Conservation (phyloP, 2,329 filamentous ascomycete genomes). For the Didymellaceae sp. region DNA sequence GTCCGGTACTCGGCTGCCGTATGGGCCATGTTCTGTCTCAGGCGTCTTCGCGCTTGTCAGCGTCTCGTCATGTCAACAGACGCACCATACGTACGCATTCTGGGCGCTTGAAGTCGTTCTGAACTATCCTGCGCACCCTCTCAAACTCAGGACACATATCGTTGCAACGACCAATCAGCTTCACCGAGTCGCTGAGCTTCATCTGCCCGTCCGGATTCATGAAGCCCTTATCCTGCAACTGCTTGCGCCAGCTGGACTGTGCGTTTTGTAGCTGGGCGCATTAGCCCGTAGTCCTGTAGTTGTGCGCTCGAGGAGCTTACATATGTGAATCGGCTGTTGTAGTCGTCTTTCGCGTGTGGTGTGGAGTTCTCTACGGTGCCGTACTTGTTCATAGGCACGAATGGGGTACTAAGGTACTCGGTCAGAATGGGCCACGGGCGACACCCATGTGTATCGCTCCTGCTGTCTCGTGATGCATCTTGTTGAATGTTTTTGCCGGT, state of each 20-base stretch:
- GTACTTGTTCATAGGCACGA: slow-evolving; percentile 6
- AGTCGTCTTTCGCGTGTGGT: slow-evolving; percentile 32
- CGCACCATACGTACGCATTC: slow-evolving; percentile 59
- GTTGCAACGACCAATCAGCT: slow-evolving; percentile 65
- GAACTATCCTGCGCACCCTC: slow-evolving; percentile 65
- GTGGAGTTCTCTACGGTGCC: slow-evolving; percentile 26
- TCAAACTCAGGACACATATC: slow-evolving; percentile 71
- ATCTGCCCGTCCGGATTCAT: slow-evolving; percentile 65
- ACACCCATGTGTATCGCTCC: slow-evolving; percentile 11
- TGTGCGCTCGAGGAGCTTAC: slow-evolving; percentile 22
- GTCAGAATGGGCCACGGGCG: slow-evolving; percentile 35
- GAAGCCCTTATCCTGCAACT: slow-evolving; percentile 40
- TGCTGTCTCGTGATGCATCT: slow-evolving; percentile 2
- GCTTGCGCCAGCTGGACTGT: slow-evolving; percentile 45
- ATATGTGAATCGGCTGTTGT: slow-evolving; percentile 31
- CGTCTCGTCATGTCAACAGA: background rate
- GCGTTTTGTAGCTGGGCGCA: slow-evolving; percentile 25
- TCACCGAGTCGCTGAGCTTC: slow-evolving; percentile 65
- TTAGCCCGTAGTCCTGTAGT: slow-evolving; percentile 13
- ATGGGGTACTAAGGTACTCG: slow-evolving; percentile 13
- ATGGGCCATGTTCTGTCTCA: slow-evolving; percentile 41
- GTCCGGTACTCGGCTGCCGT: slow-evolving; percentile 49
- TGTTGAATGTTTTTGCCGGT: background rate
- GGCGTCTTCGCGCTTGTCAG: slow-evolving; percentile 28
- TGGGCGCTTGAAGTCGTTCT: slow-evolving; percentile 66